phyloP scores from a whole-genome alignment of 2,329 filamentous ascomycete genomes.

The Chrysosporium queenslandicum region DNA sequence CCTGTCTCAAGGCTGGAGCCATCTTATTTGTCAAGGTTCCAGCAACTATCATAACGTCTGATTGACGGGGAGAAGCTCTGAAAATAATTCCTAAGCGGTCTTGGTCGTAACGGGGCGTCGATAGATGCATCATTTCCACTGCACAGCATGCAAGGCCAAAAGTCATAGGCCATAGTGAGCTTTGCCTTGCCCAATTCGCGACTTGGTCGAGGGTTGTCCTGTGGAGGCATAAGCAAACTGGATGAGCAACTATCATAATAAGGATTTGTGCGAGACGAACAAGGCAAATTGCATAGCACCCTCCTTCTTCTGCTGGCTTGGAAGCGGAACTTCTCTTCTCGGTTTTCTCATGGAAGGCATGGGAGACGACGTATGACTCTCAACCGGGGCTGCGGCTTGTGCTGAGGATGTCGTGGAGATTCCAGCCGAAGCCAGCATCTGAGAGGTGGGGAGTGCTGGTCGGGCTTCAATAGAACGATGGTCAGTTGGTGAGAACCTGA shows the following conservation, averaged over 20 bases:
- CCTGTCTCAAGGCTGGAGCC: conserved; percentile 76
- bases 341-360: conserved; percentile 23
- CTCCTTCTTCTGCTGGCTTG: conserved; percentile 43
- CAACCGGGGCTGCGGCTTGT: neutral
- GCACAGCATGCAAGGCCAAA: conserved; percentile 87
- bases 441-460: neutral
- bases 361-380: neutral
- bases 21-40: conserved; percentile 90
- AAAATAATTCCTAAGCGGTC: conserved; percentile 82
- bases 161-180: conserved; percentile 84
- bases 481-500: neutral
- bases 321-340: conserved; percentile 40
- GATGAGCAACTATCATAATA: neutral
- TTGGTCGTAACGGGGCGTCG: conserved; percentile 81
- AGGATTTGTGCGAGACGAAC: conserved; percentile 25
- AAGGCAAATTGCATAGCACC: conserved; percentile 45
- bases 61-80: conserved; percentile 73
- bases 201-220: conserved; percentile 55
- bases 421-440: neutral
- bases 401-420: conserved; percentile 1
- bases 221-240: conserved; percentile 4
- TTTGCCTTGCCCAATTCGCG: conserved; percentile 79
- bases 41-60: conserved; percentile 84
- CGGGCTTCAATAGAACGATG: neutral
- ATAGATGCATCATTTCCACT: conserved; percentile 90